These are phyloP conservation scores for Ganoderma resinaceum DNA, from an alignment of 1,284 basidiomycete species.

Conservation along the genomic window DNA sequence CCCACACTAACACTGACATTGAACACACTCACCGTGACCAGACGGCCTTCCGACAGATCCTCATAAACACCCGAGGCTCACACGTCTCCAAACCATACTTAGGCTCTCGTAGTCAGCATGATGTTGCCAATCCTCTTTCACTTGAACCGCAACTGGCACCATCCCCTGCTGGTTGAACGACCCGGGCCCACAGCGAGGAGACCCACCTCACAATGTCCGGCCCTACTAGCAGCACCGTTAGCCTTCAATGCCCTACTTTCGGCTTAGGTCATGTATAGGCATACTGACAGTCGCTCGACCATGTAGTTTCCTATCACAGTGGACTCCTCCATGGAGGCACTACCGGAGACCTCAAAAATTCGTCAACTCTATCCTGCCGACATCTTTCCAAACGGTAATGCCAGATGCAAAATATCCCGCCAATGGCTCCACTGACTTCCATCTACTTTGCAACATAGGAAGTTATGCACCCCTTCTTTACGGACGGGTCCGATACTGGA, in stretches of 20 bases:
- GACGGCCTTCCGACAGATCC: neutral
- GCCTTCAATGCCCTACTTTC: neutral
- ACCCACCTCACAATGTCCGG: neutral
- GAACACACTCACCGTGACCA: too few relatives aligned
- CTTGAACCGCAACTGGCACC: neutral
- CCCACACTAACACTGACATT: too few relatives aligned
- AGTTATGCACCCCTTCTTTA: conserved; percentile 37
- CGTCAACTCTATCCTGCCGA: conserved; percentile 39
- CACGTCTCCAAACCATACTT: neutral
- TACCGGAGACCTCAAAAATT: conserved; percentile 31
- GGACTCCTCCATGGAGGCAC: conserved; percentile 37
- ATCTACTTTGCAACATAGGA: conserved; percentile 23
- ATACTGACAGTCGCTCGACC: neutral
- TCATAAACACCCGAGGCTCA: neutral
- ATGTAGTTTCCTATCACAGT: conserved; percentile 33
- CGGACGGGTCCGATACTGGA: conserved; percentile 67
- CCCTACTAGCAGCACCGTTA: neutral
- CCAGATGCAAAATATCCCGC: neutral
- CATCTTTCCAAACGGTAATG: conserved; percentile 36
- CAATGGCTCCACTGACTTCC: neutral
- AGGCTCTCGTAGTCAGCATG: neutral
- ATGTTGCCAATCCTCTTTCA: neutral
- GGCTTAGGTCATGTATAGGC: neutral
- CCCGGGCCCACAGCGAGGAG: neutral
- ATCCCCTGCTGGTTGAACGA: too few relatives aligned